Evolutionary conservation across 345 rosid genomes (phyloP).

Genomic region (Viola odorata): DNA sequence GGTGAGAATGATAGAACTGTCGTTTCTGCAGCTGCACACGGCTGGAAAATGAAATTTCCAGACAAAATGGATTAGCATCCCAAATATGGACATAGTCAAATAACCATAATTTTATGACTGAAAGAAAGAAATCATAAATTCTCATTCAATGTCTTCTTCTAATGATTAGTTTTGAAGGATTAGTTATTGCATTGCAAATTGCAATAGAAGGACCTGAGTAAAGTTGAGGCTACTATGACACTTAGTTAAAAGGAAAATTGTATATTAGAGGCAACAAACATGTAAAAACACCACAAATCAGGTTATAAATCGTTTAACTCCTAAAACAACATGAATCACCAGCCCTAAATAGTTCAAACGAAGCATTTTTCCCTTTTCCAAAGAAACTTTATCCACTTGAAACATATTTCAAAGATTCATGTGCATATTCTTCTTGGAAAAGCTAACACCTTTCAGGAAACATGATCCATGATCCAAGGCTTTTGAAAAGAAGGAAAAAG

Average conservation of each 20-base stretch:
- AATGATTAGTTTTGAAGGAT: neutral
- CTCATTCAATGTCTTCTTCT: too few species aligned
- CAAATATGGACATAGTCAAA: neutral
- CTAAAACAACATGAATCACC: too few species aligned
- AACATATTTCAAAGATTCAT: neutral
- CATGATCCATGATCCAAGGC: neutral
- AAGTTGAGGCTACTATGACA: neutral
- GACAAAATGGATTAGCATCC: constrained; percentile 3
- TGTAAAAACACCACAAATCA: too few species aligned
- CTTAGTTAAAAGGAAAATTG: neutral
- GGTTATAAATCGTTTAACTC: too few species aligned
- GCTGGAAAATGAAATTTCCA: constrained; percentile 10
- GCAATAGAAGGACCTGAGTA: neutral
- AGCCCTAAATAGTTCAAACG: neutral
- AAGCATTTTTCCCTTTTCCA: neutral
- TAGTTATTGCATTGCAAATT: neutral
- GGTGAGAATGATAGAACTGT: constrained; percentile 29
- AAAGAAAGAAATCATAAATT: neutral
- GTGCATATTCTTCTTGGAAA: neutral
- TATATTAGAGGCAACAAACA: too few species aligned
- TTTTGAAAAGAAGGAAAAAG: neutral
- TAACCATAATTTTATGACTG: neutral
- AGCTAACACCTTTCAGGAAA: neutral
- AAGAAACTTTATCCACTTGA: neutral
- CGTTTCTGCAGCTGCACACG: constrained; percentile 21